phyloP scores from a whole-genome alignment of 352 stramenopile genomes.

The Phytophthora hibernalis region DNA sequence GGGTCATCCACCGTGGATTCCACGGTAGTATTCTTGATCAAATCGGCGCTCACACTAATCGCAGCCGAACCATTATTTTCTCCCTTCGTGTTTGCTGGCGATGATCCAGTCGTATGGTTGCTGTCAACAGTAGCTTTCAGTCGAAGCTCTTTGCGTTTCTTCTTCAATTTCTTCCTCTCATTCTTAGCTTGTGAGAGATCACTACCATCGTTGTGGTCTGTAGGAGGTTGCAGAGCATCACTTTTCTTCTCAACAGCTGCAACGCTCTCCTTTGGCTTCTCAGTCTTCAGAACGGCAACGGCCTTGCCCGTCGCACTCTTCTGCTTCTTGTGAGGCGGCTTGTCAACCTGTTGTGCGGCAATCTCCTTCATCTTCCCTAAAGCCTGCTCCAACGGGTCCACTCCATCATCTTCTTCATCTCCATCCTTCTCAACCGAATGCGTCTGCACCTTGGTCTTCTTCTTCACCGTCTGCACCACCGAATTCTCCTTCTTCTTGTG shows the following conservation, averaged over 20 bases:
- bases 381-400: conserved; percentile 45
- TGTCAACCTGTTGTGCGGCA: conserved; percentile 9
- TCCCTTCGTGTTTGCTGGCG: neutral
- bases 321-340: conserved; percentile 22
- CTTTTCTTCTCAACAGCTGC: neutral
- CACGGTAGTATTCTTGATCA: neutral
- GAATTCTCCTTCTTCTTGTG: conserved; percentile 4
- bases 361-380: conserved; percentile 48
- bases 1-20: conserved; percentile 1
- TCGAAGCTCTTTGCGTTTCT: neutral
- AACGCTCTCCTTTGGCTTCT: neutral
- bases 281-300: conserved; percentile 7
- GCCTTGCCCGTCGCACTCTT: conserved; percentile 11
- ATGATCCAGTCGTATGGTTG: neutral
- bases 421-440: conserved; percentile 14
- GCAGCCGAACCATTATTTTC: neutral
- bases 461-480: conserved; percentile 15
- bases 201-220: neutral
- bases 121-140: neutral
- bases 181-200: conserved; percentile 2
- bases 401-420: conserved; percentile 19
- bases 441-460: conserved; percentile 13
- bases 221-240: neutral
- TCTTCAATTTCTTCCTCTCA: conserved; percentile 14
- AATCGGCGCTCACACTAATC: neutral